Conservation (phyloP, 129 eudicot species). For the Mikania micrantha region DNA sequence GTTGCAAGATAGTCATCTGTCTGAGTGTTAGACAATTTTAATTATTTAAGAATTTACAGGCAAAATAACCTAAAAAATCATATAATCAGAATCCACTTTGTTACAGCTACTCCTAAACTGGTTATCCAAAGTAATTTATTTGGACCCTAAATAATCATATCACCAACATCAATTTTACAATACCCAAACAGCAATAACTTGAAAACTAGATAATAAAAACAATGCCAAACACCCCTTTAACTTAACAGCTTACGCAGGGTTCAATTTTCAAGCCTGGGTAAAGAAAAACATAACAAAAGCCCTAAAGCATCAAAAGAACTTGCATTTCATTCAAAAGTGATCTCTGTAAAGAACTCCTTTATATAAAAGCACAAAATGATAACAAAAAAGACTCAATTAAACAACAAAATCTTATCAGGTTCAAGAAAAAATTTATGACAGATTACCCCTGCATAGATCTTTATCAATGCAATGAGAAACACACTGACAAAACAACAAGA, state of each 20-base stretch:
- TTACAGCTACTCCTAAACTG: not conserved
- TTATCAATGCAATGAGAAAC: not conserved
- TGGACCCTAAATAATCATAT: not conserved
- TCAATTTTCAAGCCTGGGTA: not conserved
- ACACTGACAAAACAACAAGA: not conserved
- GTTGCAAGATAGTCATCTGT: no score
- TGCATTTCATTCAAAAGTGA: not conserved
- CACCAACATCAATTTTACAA: not conserved
- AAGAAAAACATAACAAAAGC: not conserved
- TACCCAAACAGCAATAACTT: not conserved
- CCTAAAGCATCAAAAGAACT: conserved; percentile 5
- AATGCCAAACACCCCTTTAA: not conserved
- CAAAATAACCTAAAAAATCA: not conserved
- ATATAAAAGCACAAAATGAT: not conserved
- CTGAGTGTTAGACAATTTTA: not conserved
- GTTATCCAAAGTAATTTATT: not conserved
- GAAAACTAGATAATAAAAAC: not conserved
- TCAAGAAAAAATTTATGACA: no score
- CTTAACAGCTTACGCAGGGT: not conserved
- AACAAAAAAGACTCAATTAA: not conserved
- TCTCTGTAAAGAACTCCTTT: not conserved
- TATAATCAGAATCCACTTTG: not conserved
- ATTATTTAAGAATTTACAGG: not conserved
- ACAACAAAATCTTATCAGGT: not conserved
- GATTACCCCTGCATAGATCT: no score